phyloP scores from a whole-genome alignment of 2,329 filamentous ascomycete species.

The Botryotinia narcissicola region DNA sequence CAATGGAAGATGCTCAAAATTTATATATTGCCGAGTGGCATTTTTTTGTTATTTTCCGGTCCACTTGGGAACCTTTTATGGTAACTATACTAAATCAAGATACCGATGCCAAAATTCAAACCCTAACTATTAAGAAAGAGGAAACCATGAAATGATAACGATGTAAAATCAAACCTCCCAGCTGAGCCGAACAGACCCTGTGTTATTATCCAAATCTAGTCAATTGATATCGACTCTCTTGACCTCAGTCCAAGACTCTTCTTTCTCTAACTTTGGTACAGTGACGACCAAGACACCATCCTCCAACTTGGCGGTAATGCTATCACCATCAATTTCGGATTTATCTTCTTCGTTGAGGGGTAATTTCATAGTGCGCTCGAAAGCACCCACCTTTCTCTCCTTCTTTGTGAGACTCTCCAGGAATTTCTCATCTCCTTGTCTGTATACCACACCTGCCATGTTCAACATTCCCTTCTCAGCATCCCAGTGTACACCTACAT shows the following conservation, averaged over 20 bases:
- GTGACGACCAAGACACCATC: constrained; percentile 74
- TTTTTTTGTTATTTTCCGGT: constrained; percentile 29
- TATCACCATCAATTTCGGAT: constrained; percentile 62
- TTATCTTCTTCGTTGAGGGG: constrained; percentile 51
- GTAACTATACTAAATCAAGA: constrained; percentile 23
- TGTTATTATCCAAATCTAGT: constrained; percentile 14
- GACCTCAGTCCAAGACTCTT: constrained; percentile 56
- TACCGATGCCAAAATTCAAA: constrained; percentile 18
- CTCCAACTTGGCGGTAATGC: constrained; percentile 72
- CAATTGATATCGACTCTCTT: constrained; percentile 54
- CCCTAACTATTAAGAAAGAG: background rate
- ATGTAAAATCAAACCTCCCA: constrained; percentile 20
- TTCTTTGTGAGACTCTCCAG: constrained; percentile 58
- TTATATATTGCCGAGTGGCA: constrained; percentile 25
- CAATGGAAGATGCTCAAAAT: background rate
- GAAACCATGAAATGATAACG: background rate
- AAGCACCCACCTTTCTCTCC: constrained; percentile 71
- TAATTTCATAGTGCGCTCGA: constrained; percentile 68
- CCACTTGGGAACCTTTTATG: constrained; percentile 16
- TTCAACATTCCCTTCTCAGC: constrained; percentile 62
- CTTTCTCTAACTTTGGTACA: constrained; percentile 70
- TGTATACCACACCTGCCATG: constrained; percentile 70
- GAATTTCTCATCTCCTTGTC: constrained; percentile 67
- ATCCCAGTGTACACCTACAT: constrained; percentile 75
- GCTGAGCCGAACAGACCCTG: constrained; percentile 10